Conservation (phyloP, 2,329 filamentous ascomycete genomes). For the Colletotrichum eremochloae region DNA sequence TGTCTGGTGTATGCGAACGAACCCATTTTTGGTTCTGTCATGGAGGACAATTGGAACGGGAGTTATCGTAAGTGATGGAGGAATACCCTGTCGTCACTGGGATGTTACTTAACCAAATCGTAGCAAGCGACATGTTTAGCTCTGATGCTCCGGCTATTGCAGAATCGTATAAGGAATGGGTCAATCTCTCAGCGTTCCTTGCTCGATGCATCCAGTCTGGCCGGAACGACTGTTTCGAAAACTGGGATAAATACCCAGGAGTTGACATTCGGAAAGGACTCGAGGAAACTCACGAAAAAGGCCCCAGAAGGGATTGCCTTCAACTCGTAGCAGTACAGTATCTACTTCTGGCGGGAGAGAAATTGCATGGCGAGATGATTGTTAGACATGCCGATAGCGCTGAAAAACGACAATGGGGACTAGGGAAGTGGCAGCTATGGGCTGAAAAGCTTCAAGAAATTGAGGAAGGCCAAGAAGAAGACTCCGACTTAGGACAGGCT, state of each 20-base stretch:
- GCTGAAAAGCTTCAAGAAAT: background rate
- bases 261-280: background rate
- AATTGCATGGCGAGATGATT: background rate
- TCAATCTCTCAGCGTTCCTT: background rate
- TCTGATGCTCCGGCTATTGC: background rate
- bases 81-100: background rate
- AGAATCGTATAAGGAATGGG: background rate
- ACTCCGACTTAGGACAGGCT: background rate
- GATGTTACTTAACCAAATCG: background rate
- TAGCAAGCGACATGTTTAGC: background rate
- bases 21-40: background rate
- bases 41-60: background rate
- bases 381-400: background rate
- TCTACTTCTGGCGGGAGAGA: background rate
- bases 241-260: background rate
- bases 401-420: background rate
- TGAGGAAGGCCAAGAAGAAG: background rate
- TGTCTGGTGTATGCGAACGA: background rate
- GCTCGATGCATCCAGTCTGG: background rate
- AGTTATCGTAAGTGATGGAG: background rate
- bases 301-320: background rate
- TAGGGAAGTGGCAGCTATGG: background rate
- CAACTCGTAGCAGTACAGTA: background rate
- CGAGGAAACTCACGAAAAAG: background rate
- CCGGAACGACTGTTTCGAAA: background rate